Evolutionary conservation across 108 stramenopile species (phyloP).

Genomic region (Nitzschia sp.): DNA sequence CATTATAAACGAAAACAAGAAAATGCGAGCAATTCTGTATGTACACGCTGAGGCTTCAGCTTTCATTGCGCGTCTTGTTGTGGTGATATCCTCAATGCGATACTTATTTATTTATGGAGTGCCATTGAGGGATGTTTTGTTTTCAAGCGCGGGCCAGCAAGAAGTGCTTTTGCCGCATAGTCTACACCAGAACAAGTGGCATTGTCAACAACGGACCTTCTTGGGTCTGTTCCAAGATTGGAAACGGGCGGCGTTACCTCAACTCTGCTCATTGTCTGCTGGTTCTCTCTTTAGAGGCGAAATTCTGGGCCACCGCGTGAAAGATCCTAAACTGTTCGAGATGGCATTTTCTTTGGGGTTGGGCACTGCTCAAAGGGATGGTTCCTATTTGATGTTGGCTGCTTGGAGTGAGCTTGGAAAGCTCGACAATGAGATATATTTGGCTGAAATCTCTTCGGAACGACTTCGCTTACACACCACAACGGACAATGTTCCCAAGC

Average conservation of each 20-base stretch:
- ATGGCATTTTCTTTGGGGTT: conserved; percentile 51
- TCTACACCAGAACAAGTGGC: conserved; percentile 28
- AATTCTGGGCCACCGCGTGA: too few species aligned
- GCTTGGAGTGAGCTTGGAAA: conserved; percentile 74
- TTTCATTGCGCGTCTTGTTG: conserved; percentile 60
- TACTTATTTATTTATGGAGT: conserved; percentile 36
- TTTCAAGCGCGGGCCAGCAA: conserved; percentile 1
- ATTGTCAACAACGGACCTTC: conserved; percentile 40
- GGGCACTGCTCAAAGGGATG: conserved; percentile 45
- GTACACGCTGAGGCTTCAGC: conserved; percentile 35
- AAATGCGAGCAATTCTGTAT: conserved; percentile 1
- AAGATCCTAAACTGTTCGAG: conserved; percentile 23
- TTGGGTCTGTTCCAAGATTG: conserved; percentile 66
- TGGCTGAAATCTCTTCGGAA: neutral
- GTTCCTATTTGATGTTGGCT: conserved; percentile 64
- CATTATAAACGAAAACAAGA: conserved; percentile 7
- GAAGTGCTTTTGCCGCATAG: neutral
- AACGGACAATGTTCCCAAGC: conserved; percentile 11
- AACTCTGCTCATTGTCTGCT: neutral
- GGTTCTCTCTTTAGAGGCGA: too few species aligned
- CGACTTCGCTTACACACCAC: conserved; percentile 4
- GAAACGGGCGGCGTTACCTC: conserved; percentile 52
- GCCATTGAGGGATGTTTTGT: conserved; percentile 9
- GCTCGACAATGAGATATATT: conserved; percentile 7
- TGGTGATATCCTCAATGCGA: conserved; percentile 41